Conservation (phyloP, 2,329 filamentous ascomycete genomes). For the Fusarium buxicola region DNA sequence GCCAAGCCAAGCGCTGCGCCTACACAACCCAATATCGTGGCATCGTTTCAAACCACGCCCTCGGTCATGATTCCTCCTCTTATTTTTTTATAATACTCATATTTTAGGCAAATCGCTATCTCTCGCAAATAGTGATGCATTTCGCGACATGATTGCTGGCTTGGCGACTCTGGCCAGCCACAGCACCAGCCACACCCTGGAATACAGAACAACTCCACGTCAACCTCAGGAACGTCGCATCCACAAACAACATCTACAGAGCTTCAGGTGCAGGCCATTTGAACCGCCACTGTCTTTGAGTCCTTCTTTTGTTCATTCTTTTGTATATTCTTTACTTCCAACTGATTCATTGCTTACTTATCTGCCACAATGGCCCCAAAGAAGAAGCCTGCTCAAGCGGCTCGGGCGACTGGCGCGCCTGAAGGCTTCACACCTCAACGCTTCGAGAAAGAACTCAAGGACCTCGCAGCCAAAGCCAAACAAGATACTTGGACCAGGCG, state of each 20-base stretch:
- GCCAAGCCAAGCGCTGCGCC: too few species aligned
- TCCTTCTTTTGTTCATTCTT: conserved; percentile 1
- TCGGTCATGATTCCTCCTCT: too few species aligned
- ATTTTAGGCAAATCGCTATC: not conserved
- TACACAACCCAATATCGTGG: too few species aligned
- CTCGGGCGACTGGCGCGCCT: conserved; percentile 41
- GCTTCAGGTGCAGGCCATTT: conserved; percentile 51
- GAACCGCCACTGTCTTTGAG: conserved; percentile 32
- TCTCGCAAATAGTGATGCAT: too few species aligned
- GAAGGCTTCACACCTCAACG: conserved; percentile 60
- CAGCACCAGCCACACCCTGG: conserved; percentile 38
- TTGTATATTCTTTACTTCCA: not conserved
- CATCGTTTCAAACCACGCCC: too few species aligned
- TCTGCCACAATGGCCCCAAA: conserved; percentile 38
- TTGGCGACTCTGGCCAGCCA: conserved; percentile 29
- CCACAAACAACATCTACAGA: conserved; percentile 39
- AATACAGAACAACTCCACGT: conserved; percentile 39
- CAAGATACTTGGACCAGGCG: conserved; percentile 49
- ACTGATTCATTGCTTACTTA: not conserved
- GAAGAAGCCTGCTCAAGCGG: conserved; percentile 25
- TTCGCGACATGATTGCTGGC: not conserved
- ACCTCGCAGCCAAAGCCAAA: conserved; percentile 59
- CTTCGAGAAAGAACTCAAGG: conserved; percentile 66
- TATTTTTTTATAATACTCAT: too few species aligned
- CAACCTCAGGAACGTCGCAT: conserved; percentile 35